Conservation (phyloP, 805 yeast genomes). For the Pichia pseudocactophila region DNA sequence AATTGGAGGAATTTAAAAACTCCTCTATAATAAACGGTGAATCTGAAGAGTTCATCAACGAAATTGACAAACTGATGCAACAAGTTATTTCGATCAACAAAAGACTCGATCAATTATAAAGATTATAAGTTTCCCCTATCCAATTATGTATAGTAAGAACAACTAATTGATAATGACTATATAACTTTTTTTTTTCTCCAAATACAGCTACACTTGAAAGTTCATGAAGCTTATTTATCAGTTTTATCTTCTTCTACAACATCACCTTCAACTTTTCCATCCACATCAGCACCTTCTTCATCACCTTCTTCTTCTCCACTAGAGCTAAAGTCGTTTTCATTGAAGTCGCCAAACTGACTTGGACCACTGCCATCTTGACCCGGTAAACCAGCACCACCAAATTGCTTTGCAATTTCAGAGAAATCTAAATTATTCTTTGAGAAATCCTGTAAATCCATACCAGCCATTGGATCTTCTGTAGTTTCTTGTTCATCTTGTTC, state of each 20-base stretch:
- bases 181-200: neutral
- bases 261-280: slow-evolving; percentile 1
- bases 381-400: slow-evolving; percentile 44
- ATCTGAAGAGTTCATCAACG: neutral
- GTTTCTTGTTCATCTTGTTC: slow-evolving; percentile 76
- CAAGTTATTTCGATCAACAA: slow-evolving; percentile 1
- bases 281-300: neutral
- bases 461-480: slow-evolving; percentile 18
- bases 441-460: slow-evolving; percentile 11
- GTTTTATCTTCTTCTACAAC: neutral
- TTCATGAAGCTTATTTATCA: neutral
- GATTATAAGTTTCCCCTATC: neutral
- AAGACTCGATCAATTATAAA: neutral
- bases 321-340: slow-evolving; percentile 21
- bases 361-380: slow-evolving; percentile 30
- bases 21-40: neutral
- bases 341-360: slow-evolving; percentile 13
- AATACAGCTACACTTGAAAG: no score
- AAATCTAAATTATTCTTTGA: slow-evolving; percentile 23
- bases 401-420: slow-evolving; percentile 23
- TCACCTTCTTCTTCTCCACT: slow-evolving; percentile 23
- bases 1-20: slow-evolving; percentile 1
- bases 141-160: no score
- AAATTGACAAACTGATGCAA: slow-evolving; percentile 1
- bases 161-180: neutral